Base-by-base conservation (phyloP, 2,329 filamentous ascomycete genomes). In the Domatiomyces catenatus region DNA sequence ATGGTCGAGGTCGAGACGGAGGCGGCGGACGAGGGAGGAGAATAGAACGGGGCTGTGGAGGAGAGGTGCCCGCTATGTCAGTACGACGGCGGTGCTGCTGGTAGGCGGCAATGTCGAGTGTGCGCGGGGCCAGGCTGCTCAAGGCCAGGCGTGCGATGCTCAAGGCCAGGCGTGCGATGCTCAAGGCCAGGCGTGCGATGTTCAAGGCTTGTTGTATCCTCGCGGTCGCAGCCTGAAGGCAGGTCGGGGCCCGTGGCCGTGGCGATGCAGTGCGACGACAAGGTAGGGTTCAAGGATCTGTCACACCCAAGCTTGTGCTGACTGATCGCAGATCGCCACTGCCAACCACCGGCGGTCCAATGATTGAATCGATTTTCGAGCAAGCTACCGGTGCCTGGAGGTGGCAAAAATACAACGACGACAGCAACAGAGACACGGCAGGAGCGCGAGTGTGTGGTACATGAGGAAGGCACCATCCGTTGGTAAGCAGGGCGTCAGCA, bases 21-120 rank as follows among this genome's bases (percentile, higher is more conserved):
- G 7, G 15, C 5, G 5, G 3, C 8, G 46, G 50, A 53, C 49
- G 44, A 54, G 55, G 49, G 26, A 56, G 52, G 52, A 44, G 48
- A 48, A 46, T 43, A 24, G 49, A 28, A 51, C 51, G 54, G 43
- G 52, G 26, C 3, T 39, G 32, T 15, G 10, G 32, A 39, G 10
- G 10, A 15, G 10, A 15, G 32, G 12, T 39, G 32, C 32, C 32
- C 32, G 32, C 8, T 39, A 15, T 39, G 32, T 39, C 32, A 39
- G 32, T 15, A 39, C 10, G 32, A 15, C 3, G 12, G 8, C 8
- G 8, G 28, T 2, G 8, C 10, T 10, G 6, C 3, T 3, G 22
- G 22, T 24, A 24, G 22, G 22, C 22, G 6, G 22, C 22, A 24
- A 24, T 24, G 22, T 24, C 6, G 22, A 24, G 3, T 24, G 22